Evolutionary conservation across 208 protist genomes (phyloP).

Genomic region (Herpetomonas muscarum): DNA sequence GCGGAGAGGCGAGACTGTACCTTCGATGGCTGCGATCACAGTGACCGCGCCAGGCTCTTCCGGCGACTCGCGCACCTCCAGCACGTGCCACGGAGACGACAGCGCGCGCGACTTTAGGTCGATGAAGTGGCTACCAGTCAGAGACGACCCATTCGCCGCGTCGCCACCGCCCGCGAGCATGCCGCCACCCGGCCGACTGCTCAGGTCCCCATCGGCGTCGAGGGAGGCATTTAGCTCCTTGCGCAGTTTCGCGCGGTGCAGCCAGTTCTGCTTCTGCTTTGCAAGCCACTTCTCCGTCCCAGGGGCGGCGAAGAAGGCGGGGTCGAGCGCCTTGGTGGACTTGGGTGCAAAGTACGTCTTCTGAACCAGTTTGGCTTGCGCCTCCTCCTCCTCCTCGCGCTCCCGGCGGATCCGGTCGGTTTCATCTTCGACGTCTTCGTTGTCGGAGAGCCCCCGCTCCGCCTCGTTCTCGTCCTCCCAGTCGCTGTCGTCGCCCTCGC

Average conservation of each 20-base stretch:
- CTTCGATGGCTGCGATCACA: slow-evolving; percentile 62
- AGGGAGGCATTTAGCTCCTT: slow-evolving; percentile 46
- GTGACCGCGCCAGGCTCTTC: slow-evolving; percentile 54
- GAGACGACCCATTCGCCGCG: slow-evolving; percentile 3
- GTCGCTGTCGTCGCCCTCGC: slow-evolving; percentile 13
- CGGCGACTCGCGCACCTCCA: slow-evolving; percentile 67
- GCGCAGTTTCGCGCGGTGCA: slow-evolving; percentile 71
- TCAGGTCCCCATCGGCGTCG: slow-evolving; percentile 2
- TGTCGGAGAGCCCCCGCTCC: slow-evolving; percentile 29
- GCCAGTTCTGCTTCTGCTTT: slow-evolving; percentile 53
- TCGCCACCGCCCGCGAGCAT: background rate
- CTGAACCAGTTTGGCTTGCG: slow-evolving; percentile 29
- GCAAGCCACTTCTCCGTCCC: slow-evolving; percentile 47
- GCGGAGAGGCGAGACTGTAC: slow-evolving; percentile 57
- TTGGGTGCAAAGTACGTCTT: slow-evolving; percentile 70
- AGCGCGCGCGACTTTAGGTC: slow-evolving; percentile 77
- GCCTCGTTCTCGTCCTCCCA: slow-evolving; percentile 14
- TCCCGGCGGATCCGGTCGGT: slow-evolving; percentile 39
- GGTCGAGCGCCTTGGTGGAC: slow-evolving; percentile 53
- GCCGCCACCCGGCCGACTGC: background rate
- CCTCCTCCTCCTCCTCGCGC: slow-evolving; percentile 43
- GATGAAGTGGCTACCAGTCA: slow-evolving; percentile 49
- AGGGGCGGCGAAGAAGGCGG: slow-evolving; percentile 56
- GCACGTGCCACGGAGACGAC: slow-evolving; percentile 62
- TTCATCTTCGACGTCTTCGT: slow-evolving; percentile 40